phyloP scores from a whole-genome alignment of 2,329 filamentous ascomycete species.

The Verticillium nubilum region DNA sequence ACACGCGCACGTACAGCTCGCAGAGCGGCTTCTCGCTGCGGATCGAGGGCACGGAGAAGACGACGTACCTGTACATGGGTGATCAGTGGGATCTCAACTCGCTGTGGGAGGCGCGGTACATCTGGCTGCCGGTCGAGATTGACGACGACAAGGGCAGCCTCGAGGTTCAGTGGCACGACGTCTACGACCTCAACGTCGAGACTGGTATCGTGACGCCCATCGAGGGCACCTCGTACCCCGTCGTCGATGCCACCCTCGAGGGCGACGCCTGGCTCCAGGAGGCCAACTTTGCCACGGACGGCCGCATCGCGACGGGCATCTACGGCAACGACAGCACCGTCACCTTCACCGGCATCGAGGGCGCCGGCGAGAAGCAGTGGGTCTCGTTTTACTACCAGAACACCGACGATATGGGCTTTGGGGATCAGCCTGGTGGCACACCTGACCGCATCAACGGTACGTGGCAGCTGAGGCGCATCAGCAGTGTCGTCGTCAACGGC shows the following conservation, averaged over 20 bases:
- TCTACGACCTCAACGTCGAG: constrained; percentile 47
- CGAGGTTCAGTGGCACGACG: constrained; percentile 44
- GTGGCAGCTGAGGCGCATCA: constrained; percentile 55
- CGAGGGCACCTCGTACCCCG: constrained; percentile 40
- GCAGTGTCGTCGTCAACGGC: constrained; percentile 54
- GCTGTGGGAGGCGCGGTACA: constrained; percentile 49
- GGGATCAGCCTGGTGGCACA: constrained; percentile 45
- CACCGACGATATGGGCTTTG: constrained; percentile 56
- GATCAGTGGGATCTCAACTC: constrained; percentile 47
- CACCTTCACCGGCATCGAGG: constrained; percentile 35
- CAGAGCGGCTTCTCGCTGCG: constrained; percentile 43
- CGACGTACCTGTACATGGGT: constrained; percentile 43
- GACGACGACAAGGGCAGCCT: constrained; percentile 43
- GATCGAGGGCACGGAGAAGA: constrained; percentile 42
- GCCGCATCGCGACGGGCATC: constrained; percentile 43
- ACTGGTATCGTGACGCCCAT: constrained; percentile 41
- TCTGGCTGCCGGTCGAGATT: constrained; percentile 49
- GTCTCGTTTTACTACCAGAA: constrained; percentile 53
- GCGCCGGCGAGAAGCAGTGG: constrained; percentile 44
- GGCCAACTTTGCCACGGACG: constrained; percentile 40
- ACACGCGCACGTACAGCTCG: constrained; percentile 46
- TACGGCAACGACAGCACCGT: constrained; percentile 46
- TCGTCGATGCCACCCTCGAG: constrained; percentile 33
- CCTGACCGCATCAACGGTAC: constrained; percentile 54
- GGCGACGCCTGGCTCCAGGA: constrained; percentile 45